Percentiles rank a stretch among this genome's conserved stretches.
phyloP scores from a whole-genome alignment of 306 rosid genomes.

The Prunus kanzakura region DNA sequence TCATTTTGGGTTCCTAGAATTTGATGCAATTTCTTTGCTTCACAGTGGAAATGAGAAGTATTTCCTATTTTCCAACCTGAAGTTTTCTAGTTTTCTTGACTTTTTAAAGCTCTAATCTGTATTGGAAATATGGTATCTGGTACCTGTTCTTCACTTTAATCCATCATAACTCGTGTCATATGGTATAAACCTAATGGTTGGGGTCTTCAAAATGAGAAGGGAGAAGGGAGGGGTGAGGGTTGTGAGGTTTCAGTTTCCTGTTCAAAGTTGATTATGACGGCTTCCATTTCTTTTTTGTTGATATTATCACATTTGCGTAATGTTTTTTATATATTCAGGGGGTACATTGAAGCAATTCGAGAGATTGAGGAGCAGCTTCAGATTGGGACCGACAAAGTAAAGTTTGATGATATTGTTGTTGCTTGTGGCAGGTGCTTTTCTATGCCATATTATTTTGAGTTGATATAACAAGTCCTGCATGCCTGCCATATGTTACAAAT shows the following conservation, averaged over 20 bases:
- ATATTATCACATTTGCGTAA: background rate
- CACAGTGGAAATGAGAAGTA: background rate
- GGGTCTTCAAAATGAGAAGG: background rate
- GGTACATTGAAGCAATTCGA: conserved; percentile 73
- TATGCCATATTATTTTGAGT: conserved; percentile 22
- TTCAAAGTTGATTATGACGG: background rate
- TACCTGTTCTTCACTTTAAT: background rate
- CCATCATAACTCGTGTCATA: background rate
- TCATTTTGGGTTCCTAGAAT: background rate
- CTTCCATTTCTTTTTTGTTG: background rate
- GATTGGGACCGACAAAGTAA: conserved; percentile 34
- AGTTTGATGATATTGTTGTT: conserved; percentile 89
- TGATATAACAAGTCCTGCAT: background rate
- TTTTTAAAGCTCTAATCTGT: background rate
- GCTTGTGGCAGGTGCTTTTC: conserved; percentile 88
- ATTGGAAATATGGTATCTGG: background rate
- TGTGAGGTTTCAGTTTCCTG: background rate
- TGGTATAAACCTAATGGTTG: background rate
- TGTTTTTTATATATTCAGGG: conserved; percentile 49
- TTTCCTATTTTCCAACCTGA: background rate
- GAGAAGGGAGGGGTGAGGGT: background rate
- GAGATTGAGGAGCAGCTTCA: conserved; percentile 87
- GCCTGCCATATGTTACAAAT: too few relatives aligned
- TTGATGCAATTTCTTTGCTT: background rate
- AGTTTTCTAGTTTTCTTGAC: background rate